phyloP scores from a whole-genome alignment of 768 basidiomycete genomes.

The Lactarius hengduanensis region DNA sequence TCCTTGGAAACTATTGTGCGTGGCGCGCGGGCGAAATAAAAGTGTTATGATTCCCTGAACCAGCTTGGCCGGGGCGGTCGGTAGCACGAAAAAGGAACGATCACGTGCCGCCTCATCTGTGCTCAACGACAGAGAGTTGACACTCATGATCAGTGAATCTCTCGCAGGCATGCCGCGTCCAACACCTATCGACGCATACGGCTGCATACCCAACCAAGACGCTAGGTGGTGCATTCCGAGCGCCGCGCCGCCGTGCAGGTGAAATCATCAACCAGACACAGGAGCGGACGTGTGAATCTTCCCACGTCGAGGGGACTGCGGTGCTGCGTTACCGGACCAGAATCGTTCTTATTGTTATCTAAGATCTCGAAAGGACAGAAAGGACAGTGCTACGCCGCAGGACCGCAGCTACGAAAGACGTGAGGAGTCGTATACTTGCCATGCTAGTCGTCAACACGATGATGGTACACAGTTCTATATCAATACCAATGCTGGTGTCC shows the following conservation, averaged over 20 bases:
- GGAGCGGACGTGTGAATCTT: neutral
- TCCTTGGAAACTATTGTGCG: too few relatives aligned
- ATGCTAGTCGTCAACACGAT: neutral
- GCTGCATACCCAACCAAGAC: constrained; percentile 57
- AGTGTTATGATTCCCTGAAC: too few relatives aligned
- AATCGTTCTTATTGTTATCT: neutral
- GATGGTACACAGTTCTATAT: neutral
- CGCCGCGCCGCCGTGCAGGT: too few relatives aligned
- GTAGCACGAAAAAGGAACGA: too few relatives aligned
- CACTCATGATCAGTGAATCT: neutral
- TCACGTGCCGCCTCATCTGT: constrained; percentile 30
- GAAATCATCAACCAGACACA: neutral
- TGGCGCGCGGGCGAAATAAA: too few relatives aligned
- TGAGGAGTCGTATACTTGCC: neutral
- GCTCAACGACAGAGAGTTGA: too few relatives aligned
- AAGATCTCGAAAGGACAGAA: neutral
- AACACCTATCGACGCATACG: constrained; percentile 46
- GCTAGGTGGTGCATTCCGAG: constrained; percentile 29
- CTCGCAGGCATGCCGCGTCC: constrained; percentile 30
- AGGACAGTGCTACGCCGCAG: neutral
- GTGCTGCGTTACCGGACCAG: neutral
- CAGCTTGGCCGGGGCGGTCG: too few relatives aligned
- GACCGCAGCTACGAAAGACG: neutral
- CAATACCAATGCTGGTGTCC: neutral
- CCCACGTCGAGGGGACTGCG: neutral